These are phyloP conservation scores for Sporormia fimetaria DNA, from an alignment of 495 filamentous ascomycete genomes.

Conservation along the genomic window DNA sequence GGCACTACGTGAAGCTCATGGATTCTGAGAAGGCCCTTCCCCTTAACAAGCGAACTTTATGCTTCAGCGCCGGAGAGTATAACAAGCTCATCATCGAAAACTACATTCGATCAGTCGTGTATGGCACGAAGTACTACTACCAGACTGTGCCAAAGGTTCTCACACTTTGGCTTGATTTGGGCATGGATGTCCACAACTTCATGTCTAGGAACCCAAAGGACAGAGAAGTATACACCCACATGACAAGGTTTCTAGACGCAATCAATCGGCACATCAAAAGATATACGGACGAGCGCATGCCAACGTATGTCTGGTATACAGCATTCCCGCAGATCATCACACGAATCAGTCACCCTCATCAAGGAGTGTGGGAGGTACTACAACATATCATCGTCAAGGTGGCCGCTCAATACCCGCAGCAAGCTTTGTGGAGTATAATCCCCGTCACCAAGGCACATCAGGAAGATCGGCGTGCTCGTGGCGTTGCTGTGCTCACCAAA, in stretches of 20 bases:
- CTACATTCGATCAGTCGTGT: conserved; percentile 73
- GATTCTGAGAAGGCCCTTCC: conserved; percentile 76
- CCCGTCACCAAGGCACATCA: conserved; percentile 56
- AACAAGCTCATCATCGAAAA: conserved; percentile 87
- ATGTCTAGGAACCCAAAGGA: conserved; percentile 15
- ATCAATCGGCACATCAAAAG: conserved; percentile 65
- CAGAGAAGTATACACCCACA: conserved; percentile 39
- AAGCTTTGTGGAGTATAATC: conserved; percentile 86
- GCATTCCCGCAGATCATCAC: conserved; percentile 86
- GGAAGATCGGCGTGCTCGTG: conserved; percentile 43
- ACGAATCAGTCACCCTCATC: conserved; percentile 76
- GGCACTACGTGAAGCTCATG: conserved; percentile 92
- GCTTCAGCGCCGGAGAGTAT: conserved; percentile 60
- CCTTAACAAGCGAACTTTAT: conserved; percentile 48
- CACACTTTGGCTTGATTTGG: conserved; percentile 90
- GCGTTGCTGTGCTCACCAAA: conserved; percentile 35
- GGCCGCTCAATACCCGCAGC: conserved; percentile 66
- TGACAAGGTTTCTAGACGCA: conserved; percentile 54
- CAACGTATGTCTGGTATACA: conserved; percentile 85
- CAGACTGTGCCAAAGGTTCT: conserved; percentile 82
- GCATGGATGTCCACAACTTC: conserved; percentile 55
- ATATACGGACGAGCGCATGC: conserved; percentile 53
- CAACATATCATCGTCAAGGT: conserved; percentile 71
- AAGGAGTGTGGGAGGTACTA: conserved; percentile 60
- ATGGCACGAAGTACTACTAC: conserved; percentile 87